phyloP scores from a whole-genome alignment of 2,329 filamentous ascomycete genomes.

The Ophiostoma tasmaniense region DNA sequence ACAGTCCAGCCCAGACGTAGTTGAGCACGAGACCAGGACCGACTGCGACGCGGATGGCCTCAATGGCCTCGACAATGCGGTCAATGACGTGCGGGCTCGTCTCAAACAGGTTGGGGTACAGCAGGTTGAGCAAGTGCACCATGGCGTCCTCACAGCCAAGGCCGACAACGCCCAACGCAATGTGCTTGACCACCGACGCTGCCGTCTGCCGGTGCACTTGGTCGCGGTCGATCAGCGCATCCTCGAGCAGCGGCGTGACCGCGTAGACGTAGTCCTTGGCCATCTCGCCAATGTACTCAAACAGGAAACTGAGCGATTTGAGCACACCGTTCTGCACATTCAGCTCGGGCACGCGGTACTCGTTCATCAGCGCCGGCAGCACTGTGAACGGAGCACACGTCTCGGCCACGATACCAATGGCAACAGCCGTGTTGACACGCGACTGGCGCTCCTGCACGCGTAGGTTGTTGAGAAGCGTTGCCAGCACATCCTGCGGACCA shows the following conservation, averaged over 20 bases:
- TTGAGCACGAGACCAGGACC: slow-evolving; percentile 91
- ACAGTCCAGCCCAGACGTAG: slow-evolving; percentile 95
- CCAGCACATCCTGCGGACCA: slow-evolving; percentile 91
- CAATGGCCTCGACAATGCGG: slow-evolving; percentile 92
- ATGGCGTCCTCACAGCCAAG: slow-evolving; percentile 97
- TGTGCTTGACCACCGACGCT: slow-evolving; percentile 93
- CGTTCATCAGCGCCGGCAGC: slow-evolving; percentile 97
- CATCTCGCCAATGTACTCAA: slow-evolving; percentile 99
- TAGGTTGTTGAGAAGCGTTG: slow-evolving; percentile 91
- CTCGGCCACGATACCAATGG: slow-evolving; percentile 96
- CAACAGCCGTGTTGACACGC: slow-evolving; percentile 95
- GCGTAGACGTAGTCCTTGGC: slow-evolving; percentile 99
- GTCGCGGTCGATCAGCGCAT: slow-evolving; percentile 93
- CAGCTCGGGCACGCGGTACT: slow-evolving; percentile 94
- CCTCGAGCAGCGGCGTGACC: slow-evolving; percentile 88
- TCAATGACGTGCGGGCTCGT: slow-evolving; percentile 98
- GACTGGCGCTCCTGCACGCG: slow-evolving; percentile 96
- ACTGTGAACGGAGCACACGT: slow-evolving; percentile 98
- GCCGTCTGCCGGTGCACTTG: slow-evolving; percentile 97
- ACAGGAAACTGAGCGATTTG: slow-evolving; percentile 93
- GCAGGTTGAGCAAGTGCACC: slow-evolving; percentile 90
- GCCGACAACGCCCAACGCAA: slow-evolving; percentile 93
- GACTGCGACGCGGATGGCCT: slow-evolving; percentile 87
- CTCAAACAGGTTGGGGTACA: slow-evolving; percentile 96
- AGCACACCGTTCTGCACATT: slow-evolving; percentile 98